Conservation (phyloP, 495 filamentous ascomycete genomes). For the Thozetella sp. region DNA sequence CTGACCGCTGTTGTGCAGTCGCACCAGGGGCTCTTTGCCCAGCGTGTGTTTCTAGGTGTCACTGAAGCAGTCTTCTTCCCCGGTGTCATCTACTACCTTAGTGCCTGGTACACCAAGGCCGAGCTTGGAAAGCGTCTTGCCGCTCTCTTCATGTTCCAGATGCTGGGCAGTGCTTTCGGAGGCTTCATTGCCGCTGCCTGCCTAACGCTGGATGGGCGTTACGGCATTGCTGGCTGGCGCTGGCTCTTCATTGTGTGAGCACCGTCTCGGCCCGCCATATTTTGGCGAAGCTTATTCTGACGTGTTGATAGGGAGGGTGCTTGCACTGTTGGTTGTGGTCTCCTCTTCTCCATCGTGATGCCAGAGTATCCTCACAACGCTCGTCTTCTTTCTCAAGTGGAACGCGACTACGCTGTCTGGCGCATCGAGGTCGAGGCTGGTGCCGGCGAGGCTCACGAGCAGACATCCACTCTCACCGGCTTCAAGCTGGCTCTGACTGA, state of each 20-base stretch:
- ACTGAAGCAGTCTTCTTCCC: constrained; percentile 34
- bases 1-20: constrained; percentile 40
- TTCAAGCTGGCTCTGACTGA: constrained; percentile 8
- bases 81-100: constrained; percentile 16
- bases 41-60: constrained; percentile 33
- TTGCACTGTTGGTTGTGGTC: constrained; percentile 1
- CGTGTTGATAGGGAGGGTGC: constrained; percentile 5
- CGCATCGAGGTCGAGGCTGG: constrained; percentile 16
- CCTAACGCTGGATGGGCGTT: constrained; percentile 5
- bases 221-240: constrained; percentile 7
- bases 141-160: constrained; percentile 7
- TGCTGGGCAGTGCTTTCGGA: constrained; percentile 8
- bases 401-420: constrained; percentile 13
- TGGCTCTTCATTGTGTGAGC: constrained; percentile 10
- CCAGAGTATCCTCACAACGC: constrained; percentile 9
- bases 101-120: constrained; percentile 12
- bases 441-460: constrained; percentile 7
- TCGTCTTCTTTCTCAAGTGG: constrained; percentile 8
- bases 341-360: constrained; percentile 3
- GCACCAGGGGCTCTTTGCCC: constrained; percentile 32
- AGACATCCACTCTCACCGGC: constrained; percentile 6
- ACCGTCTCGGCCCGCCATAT: too few relatives aligned
- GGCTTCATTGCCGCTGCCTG: constrained; percentile 4
- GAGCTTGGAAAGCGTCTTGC: constrained; percentile 15
- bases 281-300: too few relatives aligned